A percentile compares a stretch with the other conserved stretches of the same genome.
phyloP scores from a whole-genome alignment of 768 basidiomycete species.

The Mycena crocata region DNA sequence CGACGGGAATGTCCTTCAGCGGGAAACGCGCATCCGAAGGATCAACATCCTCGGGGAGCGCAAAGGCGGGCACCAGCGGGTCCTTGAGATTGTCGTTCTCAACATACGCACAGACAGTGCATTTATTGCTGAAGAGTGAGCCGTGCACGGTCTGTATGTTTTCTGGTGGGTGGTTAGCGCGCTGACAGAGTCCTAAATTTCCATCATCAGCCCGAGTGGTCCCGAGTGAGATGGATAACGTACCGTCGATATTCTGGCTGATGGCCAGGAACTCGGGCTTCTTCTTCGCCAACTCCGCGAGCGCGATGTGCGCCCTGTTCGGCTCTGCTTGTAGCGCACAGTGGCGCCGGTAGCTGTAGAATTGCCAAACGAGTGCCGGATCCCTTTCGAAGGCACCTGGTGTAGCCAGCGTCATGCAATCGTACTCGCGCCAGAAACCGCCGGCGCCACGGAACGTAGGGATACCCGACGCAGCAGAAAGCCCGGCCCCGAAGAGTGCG shows the following conservation, averaged over 20 bases:
- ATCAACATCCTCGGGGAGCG: constrained; percentile 9
- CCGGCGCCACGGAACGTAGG: constrained; percentile 23
- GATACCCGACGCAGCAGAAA: constrained; percentile 22
- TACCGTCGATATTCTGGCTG: constrained; percentile 21
- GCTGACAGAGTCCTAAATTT: constrained; percentile 16
- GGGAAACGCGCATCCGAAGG: constrained; percentile 11
- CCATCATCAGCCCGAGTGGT: neutral
- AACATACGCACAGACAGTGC: constrained; percentile 10
- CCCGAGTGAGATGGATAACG: neutral
- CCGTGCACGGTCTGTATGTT: constrained; percentile 18
- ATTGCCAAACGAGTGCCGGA: constrained; percentile 23
- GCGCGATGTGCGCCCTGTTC: constrained; percentile 7
- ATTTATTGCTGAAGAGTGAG: constrained; percentile 16
- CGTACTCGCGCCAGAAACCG: constrained; percentile 24
- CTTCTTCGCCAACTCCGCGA: constrained; percentile 16
- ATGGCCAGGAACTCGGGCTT: constrained; percentile 12
- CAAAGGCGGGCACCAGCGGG: constrained; percentile 20
- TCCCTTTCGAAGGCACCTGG: constrained; percentile 15
- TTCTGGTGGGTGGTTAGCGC: constrained; percentile 12
- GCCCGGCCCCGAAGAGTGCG: constrained; percentile 18
- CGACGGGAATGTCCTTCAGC: constrained; percentile 4
- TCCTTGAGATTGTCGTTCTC: constrained; percentile 20
- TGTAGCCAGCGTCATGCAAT: constrained; percentile 21
- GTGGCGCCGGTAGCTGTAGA: constrained; percentile 20
- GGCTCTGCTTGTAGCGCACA: neutral